A percentile compares a stretch with the other conserved stretches of the same genome.
phyloP scores from a whole-genome alignment of 129 eudicot species.

The Oenanthe sinensis region DNA sequence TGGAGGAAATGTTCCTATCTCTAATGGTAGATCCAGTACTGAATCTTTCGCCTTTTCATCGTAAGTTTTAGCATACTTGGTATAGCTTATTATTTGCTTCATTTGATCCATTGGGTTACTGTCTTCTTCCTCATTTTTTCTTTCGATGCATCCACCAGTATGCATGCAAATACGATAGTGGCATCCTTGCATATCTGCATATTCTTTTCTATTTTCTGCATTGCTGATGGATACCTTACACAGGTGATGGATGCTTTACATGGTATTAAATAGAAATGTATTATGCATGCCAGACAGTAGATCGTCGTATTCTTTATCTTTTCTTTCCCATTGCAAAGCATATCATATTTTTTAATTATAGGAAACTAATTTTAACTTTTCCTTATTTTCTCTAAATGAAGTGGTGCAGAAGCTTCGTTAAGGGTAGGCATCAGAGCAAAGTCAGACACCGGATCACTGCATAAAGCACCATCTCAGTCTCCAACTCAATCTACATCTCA shows the following conservation, averaged over 20 bases:
- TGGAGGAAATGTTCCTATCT: conserved; percentile 16
- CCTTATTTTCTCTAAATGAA: not conserved
- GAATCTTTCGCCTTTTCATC: conserved; percentile 60
- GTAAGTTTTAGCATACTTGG: conserved; percentile 27
- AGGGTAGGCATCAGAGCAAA: conserved; percentile 3
- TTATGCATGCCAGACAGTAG: not conserved
- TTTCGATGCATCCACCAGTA: not conserved
- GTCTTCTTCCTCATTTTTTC: not conserved
- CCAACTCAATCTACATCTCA: not conserved
- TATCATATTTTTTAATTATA: not conserved
- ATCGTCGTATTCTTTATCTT: too few relatives aligned
- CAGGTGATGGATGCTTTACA: not conserved
- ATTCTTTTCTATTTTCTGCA: not conserved
- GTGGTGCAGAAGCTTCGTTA: conserved; percentile 19
- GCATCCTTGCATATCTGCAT: not conserved
- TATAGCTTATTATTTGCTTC: not conserved
- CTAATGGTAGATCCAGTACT: conserved; percentile 27
- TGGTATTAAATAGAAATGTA: not conserved
- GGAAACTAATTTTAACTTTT: not conserved
- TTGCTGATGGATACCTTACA: not conserved
- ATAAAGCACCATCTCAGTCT: not conserved
- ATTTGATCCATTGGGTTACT: not conserved
- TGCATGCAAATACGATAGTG: not conserved
- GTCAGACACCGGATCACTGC: conserved; percentile 10
- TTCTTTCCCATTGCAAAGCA: not conserved